These are phyloP conservation scores for Tylopilus sp. DNA, from an alignment of 768 basidiomycete genomes.

Conservation along the genomic window DNA sequence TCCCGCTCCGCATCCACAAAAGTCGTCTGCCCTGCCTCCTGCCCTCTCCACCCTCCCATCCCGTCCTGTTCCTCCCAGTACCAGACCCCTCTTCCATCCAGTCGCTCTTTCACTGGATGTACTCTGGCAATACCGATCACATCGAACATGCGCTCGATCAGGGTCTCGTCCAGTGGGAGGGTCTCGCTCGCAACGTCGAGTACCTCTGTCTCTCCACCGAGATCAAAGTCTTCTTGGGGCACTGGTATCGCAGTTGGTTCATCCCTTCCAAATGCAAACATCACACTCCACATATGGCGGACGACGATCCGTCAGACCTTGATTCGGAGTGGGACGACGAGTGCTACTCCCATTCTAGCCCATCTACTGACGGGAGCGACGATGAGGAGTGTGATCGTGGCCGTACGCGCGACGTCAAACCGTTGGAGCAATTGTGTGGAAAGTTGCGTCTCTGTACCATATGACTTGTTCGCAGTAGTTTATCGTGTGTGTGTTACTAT, in stretches of 20 bases:
- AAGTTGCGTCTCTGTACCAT: conserved; percentile 21
- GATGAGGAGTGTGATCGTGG: conserved; percentile 41
- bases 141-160: conserved; percentile 67
- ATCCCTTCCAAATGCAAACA: conserved; percentile 38
- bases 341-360: conserved; percentile 28
- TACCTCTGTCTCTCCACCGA: conserved; percentile 76
- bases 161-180: conserved; percentile 76
- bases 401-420: conserved; percentile 39
- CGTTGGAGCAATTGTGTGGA: conserved; percentile 33
- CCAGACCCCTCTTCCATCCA: conserved; percentile 73
- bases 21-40: conserved; percentile 65
- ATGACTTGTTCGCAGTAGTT: background rate
- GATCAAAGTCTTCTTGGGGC: conserved; percentile 72
- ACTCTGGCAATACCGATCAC: conserved; percentile 64
- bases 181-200: conserved; percentile 84
- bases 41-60: conserved; percentile 58
- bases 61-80: conserved; percentile 68
- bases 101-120: conserved; percentile 75
- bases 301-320: conserved; percentile 35
- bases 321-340: conserved; percentile 28
- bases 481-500: background rate
- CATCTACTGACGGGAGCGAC: conserved; percentile 39
- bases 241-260: conserved; percentile 70
- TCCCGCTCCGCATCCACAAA: conserved; percentile 36
- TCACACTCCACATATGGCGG: conserved; percentile 22